Evolutionary conservation across 306 rosid genomes (phyloP).

Genomic region (Inga oerstediana): DNA sequence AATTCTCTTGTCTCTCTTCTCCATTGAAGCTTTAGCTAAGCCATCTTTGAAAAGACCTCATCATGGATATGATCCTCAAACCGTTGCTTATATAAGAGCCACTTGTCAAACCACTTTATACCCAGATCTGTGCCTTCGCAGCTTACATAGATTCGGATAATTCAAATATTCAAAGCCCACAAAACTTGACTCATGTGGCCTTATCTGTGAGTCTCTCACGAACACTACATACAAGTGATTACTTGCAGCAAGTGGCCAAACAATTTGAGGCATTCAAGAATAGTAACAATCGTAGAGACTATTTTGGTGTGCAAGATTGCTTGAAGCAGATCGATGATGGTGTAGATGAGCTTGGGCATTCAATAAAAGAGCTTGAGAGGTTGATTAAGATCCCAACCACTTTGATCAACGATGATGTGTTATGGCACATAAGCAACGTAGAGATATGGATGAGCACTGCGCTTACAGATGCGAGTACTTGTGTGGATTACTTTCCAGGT

Average conservation of each 20-base stretch:
- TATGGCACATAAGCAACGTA: background rate
- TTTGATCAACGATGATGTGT: background rate
- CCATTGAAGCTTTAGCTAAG: background rate
- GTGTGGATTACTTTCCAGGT: background rate
- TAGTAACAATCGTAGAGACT: background rate
- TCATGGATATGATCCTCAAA: background rate
- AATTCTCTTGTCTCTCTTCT: background rate
- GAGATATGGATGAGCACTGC: background rate
- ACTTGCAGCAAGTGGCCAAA: conserved; percentile 30
- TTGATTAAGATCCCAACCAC: background rate
- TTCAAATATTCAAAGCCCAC: conserved; percentile 34
- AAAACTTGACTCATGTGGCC: conserved; percentile 38
- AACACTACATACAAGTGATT: conserved; percentile 36
- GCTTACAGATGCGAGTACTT: background rate
- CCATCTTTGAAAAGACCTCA: background rate
- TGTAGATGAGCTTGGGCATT: background rate
- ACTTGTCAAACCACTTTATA: conserved; percentile 44
- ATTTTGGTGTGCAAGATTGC: background rate
- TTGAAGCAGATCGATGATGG: background rate
- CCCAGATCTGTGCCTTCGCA: conserved; percentile 37
- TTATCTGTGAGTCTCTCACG: conserved; percentile 45
- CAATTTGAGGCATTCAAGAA: conserved; percentile 27
- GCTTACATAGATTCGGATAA: conserved; percentile 34
- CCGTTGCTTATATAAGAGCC: conserved; percentile 24
- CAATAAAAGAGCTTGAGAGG: background rate